phyloP scores from a whole-genome alignment of 306 rosid genomes.

The barrel medic (Medicago truncatula) region MtrunA17r5.0-ANR NC_053047.1:10489001-10489500 shows the following conservation, averaged over 20 bases:
- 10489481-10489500: too few relatives aligned
- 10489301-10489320: background rate
- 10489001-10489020: too few relatives aligned
- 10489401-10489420: background rate
- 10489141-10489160: too few relatives aligned
- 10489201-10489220: background rate
- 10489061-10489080: too few relatives aligned
- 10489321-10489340: background rate
- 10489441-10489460: background rate
- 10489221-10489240: too few relatives aligned
- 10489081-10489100: too few relatives aligned
- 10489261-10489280: background rate
- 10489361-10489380: conserved; percentile 11
- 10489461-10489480: background rate
- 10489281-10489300: conserved; percentile 19
- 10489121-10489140: too few relatives aligned
- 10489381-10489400: conserved; percentile 1
- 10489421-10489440: background rate
- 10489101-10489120: too few relatives aligned
- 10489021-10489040: too few relatives aligned
- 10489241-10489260: background rate
- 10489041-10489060: too few relatives aligned
- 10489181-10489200: background rate
- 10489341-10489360: background rate
- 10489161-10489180: too few relatives aligned